Conservation (phyloP, 164 flowering plant genomes). For the Euptelea pleiosperma region DNA sequence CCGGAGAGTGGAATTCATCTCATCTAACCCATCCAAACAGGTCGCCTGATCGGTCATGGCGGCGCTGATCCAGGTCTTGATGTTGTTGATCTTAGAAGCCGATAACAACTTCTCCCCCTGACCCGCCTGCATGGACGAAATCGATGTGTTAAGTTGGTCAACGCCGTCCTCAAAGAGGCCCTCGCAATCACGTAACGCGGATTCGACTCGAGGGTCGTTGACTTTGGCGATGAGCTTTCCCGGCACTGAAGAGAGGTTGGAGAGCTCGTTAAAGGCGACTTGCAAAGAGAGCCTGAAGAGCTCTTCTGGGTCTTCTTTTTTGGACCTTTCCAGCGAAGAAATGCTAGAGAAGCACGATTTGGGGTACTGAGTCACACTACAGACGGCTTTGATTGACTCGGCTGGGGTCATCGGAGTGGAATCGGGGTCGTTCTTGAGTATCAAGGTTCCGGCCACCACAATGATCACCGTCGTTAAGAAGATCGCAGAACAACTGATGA, state of each 20-base stretch:
- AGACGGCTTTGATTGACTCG: conserved; percentile 31
- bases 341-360: conserved; percentile 43
- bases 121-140: conserved; percentile 24
- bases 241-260: conserved; percentile 29
- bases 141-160: conserved; percentile 43
- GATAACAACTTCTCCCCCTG: conserved; percentile 30
- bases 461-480: conserved; percentile 36
- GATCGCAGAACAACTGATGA: conserved; percentile 39
- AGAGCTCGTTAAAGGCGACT: conserved; percentile 39
- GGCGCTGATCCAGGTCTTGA: conserved; percentile 66
- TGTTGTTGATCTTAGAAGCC: conserved; percentile 31
- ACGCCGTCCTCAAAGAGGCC: conserved; percentile 42
- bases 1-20: conserved; percentile 24
- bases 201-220: conserved; percentile 12
- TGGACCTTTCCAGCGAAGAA: conserved; percentile 12
- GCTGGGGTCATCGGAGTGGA: neutral
- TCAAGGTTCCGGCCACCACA: conserved; percentile 31
- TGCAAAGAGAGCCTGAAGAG: conserved; percentile 42
- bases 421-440: conserved; percentile 13
- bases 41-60: conserved; percentile 60
- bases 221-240: conserved; percentile 2
- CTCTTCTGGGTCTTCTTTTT: conserved; percentile 27
- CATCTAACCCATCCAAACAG: conserved; percentile 59
- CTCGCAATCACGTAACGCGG: conserved; percentile 45
- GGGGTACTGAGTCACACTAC: conserved; percentile 39